phyloP scores from a whole-genome alignment of 176 grass and related monocot genomes.

The Elymus sibiricus region DNA sequence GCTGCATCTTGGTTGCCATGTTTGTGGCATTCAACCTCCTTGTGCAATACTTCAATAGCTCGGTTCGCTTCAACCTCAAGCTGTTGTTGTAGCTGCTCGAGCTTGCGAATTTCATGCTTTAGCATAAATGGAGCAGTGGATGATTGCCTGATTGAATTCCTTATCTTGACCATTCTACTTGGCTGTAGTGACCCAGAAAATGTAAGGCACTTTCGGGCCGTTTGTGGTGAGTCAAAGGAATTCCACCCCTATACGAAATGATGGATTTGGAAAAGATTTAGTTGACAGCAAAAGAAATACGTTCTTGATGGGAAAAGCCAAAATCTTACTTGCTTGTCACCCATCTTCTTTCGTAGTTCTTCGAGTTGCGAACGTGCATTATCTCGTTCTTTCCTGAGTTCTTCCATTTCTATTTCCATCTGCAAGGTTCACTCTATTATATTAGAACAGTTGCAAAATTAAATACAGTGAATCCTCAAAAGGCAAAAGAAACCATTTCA shows the following conservation, averaged over 20 bases:
- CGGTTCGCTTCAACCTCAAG: conserved; percentile 86
- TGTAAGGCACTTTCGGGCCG: conserved; percentile 64
- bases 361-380: conserved; percentile 56
- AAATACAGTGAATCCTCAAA: conserved; percentile 10
- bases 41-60: conserved; percentile 92
- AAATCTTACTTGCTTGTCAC: conserved; percentile 47
- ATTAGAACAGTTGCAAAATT: conserved; percentile 14
- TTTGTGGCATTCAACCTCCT: conserved; percentile 90
- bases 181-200: conserved; percentile 55
- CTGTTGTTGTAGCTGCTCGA: conserved; percentile 85
- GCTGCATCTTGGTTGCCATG: conserved; percentile 93
- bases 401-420: conserved; percentile 91
- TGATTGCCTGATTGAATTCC: conserved; percentile 67
- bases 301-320: not conserved
- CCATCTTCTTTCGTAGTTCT: conserved; percentile 61
- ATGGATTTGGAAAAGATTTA: conserved; percentile 14
- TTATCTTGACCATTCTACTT: conserved; percentile 43
- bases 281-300: not conserved
- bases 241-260: conserved; percentile 59
- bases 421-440: conserved; percentile 27
- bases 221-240: conserved; percentile 72
- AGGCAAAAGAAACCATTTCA: not conserved
- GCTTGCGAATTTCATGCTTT: conserved; percentile 92
- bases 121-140: conserved; percentile 78
- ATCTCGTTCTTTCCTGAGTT: conserved; percentile 83